Base-by-base conservation (phyloP, 805 yeast genomes). In the Brettanomyces anomalus region DNA sequence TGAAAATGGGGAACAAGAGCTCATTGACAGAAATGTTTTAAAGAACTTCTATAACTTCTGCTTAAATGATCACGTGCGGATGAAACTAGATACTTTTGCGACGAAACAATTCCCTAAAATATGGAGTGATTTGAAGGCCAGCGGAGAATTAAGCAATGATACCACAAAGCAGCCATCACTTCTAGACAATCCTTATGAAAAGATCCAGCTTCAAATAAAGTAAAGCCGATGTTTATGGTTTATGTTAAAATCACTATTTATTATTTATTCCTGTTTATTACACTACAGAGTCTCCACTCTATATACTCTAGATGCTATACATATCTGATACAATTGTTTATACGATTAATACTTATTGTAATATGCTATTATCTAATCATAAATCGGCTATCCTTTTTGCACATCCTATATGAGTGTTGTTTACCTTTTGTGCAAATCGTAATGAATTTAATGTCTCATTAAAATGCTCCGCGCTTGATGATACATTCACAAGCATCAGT, bases 401-500 rank as follows among this genome's bases (percentile, higher is more conserved):
- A 14, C 35, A n/a, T 30, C 41, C 35, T 19, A 32, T 39, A 30
- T 39, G 28, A 14, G 89, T 81, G 31, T 65, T 65, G 52, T 82
- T 81, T 3, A 84, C 93, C 49, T 84, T 87, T 4, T 86, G 76
- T 0, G 97, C 97, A 69, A 90, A 90, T 41, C 97, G 67, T 39
- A 93, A 67, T 0, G 96, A 85, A 55, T 85, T 87, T 28, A 89
- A 52, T 1, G 95, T 83, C 57, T 93, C 98, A 50, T 70, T 75
- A 34, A 79, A 67, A 57, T 85, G 84, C 14, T 62, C 62, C 10
- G 57, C 58, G 40, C 73, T 64, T 3, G 95, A 88, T 1, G 95
- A 83, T 1, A 89, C 71, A 53, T 87, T 89, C 14, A 88, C 96
- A 69, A 90, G 83, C 96, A 90, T 88, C 46, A 90, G 67, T 0